Base-by-base conservation (phyloP, 2,329 filamentous ascomycete genomes). In the Alternaria viburni region DNA sequence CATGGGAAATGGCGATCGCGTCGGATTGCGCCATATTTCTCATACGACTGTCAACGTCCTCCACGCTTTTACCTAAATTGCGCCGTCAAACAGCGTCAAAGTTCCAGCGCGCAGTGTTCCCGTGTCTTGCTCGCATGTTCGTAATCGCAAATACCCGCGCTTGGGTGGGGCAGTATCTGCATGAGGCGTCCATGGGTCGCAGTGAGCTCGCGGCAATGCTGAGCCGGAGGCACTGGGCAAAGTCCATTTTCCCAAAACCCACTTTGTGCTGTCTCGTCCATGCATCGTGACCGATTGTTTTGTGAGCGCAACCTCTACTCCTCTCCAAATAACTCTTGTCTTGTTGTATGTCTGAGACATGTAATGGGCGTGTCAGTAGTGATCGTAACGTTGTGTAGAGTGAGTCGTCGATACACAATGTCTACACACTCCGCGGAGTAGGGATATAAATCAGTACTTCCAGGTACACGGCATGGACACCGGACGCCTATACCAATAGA, bases 11-110 rank as follows among this genome's bases (percentile, higher is more conserved):
- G 55, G 64, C 54, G 61, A 72, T 68, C 65, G 54, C 66, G 62
- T 62, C 56, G 56, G 62, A 72, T 71, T 67, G 68, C 69, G 69
- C 69, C 68, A 71, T 73, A 68, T 67, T 60, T 59, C 52, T 56
- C 57, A 54, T 52, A 56, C 51, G 51, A 43, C 52, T 25, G 51
- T 60, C 19, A 52, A 57, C 54, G 56, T 50, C 67, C 64, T 69
- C 67, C 71, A 73, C 68, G 66, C 68, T 72, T 58, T 68, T 69
- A 67, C 71, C 66, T 68, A 71, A 70, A n/a, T 58, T 44, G 46
- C 60, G 46, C n/a, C 57, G 51, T 44, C 26, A 19, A 30, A 43
- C 43, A 54, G 19, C 47, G 41, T 54, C 45, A 41, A 9, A 46
- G 23, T 19, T 13, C 28, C 32, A 11, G 15, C 51, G 55, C n/a